phyloP scores from a whole-genome alignment of 768 basidiomycete genomes.

The Dioszegia crocea region DNA sequence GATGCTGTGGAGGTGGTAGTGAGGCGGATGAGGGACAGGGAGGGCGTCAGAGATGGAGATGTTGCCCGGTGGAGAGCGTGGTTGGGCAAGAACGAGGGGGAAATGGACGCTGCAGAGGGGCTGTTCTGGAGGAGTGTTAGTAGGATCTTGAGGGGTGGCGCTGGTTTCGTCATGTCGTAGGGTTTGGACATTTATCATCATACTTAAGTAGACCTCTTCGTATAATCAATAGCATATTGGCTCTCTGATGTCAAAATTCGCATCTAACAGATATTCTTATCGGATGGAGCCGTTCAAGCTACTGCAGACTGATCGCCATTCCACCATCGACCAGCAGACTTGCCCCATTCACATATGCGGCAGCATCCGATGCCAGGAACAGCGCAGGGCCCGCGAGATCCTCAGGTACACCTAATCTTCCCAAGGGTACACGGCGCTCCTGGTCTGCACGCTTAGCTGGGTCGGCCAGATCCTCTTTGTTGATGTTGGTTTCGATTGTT shows the following conservation, averaged over 20 bases:
- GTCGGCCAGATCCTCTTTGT: constrained; percentile 68
- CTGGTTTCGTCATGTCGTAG: constrained; percentile 40
- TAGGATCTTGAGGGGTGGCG: constrained; percentile 39
- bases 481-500: constrained; percentile 72
- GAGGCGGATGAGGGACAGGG: constrained; percentile 39
- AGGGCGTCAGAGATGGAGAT: constrained; percentile 43
- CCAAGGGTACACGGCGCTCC: constrained; percentile 63
- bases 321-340: constrained; percentile 64
- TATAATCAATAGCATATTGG: background rate
- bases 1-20: constrained; percentile 47
- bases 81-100: constrained; percentile 38
- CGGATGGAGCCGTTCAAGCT: background rate
- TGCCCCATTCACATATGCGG: constrained; percentile 55
- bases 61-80: constrained; percentile 40
- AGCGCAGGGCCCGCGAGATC: constrained; percentile 72
- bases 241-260: no score
- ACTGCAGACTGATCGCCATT: constrained; percentile 67
- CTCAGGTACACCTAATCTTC: constrained; percentile 65
- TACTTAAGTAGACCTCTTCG: background rate
- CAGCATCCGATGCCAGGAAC: constrained; percentile 68
- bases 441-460: constrained; percentile 60
- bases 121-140: constrained; percentile 47
- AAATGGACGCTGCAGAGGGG: constrained; percentile 44
- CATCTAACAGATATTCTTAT: no score
- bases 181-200: background rate